Evolutionary conservation across 345 rosid species (phyloP).

Genomic region (Linum lewisii): DNA sequence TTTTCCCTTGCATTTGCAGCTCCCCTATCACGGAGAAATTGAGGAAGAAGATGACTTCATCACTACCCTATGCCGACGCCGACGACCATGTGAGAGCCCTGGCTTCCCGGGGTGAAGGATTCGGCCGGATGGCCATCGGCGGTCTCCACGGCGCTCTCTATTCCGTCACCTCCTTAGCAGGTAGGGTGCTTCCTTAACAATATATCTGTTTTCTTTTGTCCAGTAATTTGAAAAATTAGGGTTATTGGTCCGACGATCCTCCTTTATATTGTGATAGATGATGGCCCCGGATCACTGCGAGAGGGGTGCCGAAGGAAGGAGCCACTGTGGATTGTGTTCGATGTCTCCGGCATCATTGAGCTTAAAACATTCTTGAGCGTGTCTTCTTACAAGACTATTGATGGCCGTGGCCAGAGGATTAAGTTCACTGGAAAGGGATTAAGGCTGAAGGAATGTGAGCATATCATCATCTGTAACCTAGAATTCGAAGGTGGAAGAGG

Average conservation of each 20-base stretch:
- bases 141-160: constrained; percentile 69
- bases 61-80: constrained; percentile 49
- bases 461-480: background rate
- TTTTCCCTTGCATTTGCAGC: background rate
- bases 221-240: background rate
- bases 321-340: constrained; percentile 5
- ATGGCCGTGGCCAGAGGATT: constrained; percentile 3
- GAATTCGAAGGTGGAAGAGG: constrained; percentile 6
- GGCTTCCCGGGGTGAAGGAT: constrained; percentile 82
- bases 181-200: constrained; percentile 16
- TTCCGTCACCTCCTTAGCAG: constrained; percentile 59
- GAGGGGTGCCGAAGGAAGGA: constrained; percentile 1
- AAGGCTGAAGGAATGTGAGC: constrained; percentile 4
- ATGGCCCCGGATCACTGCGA: constrained; percentile 74
- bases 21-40: background rate
- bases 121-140: constrained; percentile 73
- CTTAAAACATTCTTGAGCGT: background rate
- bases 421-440: background rate
- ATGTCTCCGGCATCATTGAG: constrained; percentile 51
- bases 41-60: constrained; percentile 1
- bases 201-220: too few species aligned
- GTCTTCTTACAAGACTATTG: constrained; percentile 3
- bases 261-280: constrained; percentile 35
- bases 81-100: constrained; percentile 67
- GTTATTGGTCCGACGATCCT: background rate